These are phyloP conservation scores for Hypoxylon subgilvum DNA, from an alignment of 495 filamentous ascomycete species.

Conservation along the genomic window DNA sequence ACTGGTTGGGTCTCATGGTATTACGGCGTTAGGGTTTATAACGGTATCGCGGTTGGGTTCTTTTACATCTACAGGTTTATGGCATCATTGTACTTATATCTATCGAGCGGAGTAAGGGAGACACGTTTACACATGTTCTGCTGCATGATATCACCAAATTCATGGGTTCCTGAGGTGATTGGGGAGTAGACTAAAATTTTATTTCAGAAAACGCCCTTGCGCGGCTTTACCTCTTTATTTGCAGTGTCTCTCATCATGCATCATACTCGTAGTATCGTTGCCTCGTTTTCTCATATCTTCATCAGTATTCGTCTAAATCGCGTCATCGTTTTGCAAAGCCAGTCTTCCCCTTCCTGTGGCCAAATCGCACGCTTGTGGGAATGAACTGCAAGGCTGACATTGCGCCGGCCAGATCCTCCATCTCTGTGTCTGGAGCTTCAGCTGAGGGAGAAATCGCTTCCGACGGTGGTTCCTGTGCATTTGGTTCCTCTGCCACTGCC, in stretches of 20 bases:
- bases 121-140: slow-evolving; percentile 9
- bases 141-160: slow-evolving; percentile 19
- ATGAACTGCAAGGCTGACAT: slow-evolving; percentile 87
- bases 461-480: background rate
- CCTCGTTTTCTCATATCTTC: slow-evolving; percentile 21
- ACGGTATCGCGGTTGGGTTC: slow-evolving; percentile 24
- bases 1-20: slow-evolving; percentile 25
- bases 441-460: slow-evolving; percentile 6
- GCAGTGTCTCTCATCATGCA: background rate
- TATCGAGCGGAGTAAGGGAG: slow-evolving; percentile 17
- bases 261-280: slow-evolving; percentile 16
- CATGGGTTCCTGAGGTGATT: background rate
- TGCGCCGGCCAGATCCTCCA: slow-evolving; percentile 74
- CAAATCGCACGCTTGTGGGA: slow-evolving; percentile 76
- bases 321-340: slow-evolving; percentile 51
- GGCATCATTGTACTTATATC: slow-evolving; percentile 24
- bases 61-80: slow-evolving; percentile 5
- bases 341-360: slow-evolving; percentile 61
- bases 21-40: slow-evolving; percentile 32
- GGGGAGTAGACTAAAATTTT: slow-evolving; percentile 19
- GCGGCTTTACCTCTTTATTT: background rate
- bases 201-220: slow-evolving; percentile 14
- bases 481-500: slow-evolving; percentile 7
- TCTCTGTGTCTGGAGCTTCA: slow-evolving; percentile 59
- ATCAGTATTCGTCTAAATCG: background rate